These are phyloP conservation scores for Neonectria hederae DNA, from an alignment of 2,329 filamentous ascomycete genomes.

Conservation along the genomic window DNA sequence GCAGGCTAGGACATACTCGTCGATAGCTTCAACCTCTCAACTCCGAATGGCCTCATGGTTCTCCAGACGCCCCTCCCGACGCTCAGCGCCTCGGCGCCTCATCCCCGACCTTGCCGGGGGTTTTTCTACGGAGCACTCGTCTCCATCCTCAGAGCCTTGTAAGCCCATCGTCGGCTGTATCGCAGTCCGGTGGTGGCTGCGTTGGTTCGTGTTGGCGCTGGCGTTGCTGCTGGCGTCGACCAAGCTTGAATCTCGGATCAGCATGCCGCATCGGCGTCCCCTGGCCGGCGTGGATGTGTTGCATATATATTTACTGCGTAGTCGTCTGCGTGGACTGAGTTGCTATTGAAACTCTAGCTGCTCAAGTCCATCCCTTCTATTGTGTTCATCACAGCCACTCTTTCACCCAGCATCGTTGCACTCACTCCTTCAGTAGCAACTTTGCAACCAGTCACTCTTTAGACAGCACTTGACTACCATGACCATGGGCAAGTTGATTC, in stretches of 20 bases:
- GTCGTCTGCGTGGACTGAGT: neutral
- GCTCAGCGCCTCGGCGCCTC: neutral
- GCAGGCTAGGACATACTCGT: neutral
- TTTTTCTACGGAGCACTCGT: neutral
- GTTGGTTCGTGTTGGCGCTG: neutral
- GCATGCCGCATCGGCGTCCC: neutral
- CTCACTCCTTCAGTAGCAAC: neutral
- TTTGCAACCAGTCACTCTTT: neutral
- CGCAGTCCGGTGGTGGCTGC: neutral
- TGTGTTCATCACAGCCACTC: neutral
- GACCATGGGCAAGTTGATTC: neutral
- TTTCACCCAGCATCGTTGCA: neutral
- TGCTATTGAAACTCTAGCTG: neutral
- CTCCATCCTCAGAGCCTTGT: neutral
- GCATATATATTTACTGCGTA: neutral
- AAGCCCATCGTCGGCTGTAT: neutral
- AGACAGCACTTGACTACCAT: neutral
- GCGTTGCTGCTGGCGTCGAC: neutral
- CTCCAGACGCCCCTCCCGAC: neutral
- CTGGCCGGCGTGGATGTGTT: neutral
- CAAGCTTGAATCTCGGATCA: neutral
- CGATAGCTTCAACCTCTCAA: neutral
- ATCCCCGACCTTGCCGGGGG: neutral
- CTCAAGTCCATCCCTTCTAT: neutral
- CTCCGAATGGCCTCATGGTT: neutral